phyloP scores from a whole-genome alignment of 257 asterid genomes.

The Primulina eburnea region DNA sequence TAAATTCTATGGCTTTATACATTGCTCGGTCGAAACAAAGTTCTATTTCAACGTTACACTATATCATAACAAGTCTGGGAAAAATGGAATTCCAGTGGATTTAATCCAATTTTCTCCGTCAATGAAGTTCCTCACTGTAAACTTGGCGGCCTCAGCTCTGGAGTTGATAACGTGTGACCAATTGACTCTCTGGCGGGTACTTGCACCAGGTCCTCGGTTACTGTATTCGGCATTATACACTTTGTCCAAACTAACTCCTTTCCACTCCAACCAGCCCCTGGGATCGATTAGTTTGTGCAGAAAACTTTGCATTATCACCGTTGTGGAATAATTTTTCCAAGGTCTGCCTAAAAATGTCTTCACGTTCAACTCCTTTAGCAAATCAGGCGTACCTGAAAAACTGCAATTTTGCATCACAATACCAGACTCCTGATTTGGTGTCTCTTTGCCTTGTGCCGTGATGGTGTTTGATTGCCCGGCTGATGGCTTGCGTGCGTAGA shows the following conservation, averaged over 20 bases:
- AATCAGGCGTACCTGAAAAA: not conserved
- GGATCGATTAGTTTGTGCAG: constrained; percentile 10
- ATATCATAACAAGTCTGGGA: too few relatives aligned
- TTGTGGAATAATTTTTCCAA: not conserved
- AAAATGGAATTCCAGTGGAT: too few relatives aligned
- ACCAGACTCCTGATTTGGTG: too few relatives aligned
- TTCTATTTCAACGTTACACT: too few relatives aligned
- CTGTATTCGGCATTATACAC: constrained; percentile 17
- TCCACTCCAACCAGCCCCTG: constrained; percentile 18
- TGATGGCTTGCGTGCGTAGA: too few relatives aligned
- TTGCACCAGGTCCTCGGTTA: constrained; percentile 17
- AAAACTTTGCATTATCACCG: constrained; percentile 4
- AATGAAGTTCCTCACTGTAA: constrained; percentile 13
- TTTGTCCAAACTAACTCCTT: not conserved
- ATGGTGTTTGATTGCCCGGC: too few relatives aligned
- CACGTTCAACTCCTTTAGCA: not conserved
- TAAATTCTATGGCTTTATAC: too few relatives aligned
- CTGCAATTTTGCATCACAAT: too few relatives aligned
- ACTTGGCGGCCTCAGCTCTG: not conserved
- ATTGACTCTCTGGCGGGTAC: not conserved
- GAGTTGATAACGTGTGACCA: not conserved
- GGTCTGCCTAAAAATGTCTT: constrained; percentile 9
- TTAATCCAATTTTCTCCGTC: too few relatives aligned
- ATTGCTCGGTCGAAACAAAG: too few relatives aligned
- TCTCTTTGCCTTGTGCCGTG: too few relatives aligned